Evolutionary conservation across 768 basidiomycete species (phyloP).

Genomic region (Xerocomus spinulosus): DNA sequence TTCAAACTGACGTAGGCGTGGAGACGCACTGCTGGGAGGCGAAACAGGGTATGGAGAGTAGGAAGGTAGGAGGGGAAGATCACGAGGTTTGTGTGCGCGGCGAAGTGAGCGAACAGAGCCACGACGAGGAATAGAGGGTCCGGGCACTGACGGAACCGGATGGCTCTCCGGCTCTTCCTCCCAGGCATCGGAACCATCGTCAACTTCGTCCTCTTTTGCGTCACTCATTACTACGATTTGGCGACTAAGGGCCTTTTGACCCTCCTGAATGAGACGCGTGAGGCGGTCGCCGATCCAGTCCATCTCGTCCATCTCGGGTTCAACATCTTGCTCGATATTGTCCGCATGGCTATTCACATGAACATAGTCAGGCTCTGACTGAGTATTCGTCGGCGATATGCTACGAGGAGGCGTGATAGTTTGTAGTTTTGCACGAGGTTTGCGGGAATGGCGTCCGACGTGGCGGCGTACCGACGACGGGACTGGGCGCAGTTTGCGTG

Average conservation of each 20-base stretch:
- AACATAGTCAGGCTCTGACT: constrained; percentile 43
- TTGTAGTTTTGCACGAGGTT: constrained; percentile 24
- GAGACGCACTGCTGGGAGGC: constrained; percentile 30
- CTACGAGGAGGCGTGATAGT: constrained; percentile 26
- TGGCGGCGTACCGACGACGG: constrained; percentile 32
- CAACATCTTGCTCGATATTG: constrained; percentile 34
- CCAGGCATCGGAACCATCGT: constrained; percentile 74
- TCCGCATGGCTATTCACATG: constrained; percentile 28
- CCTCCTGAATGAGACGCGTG: constrained; percentile 67
- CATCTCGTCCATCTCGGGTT: constrained; percentile 54
- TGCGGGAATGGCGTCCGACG: constrained; percentile 34
- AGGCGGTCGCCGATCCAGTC: constrained; percentile 79
- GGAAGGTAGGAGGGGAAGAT: constrained; percentile 28
- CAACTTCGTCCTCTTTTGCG: constrained; percentile 66
- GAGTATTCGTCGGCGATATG: constrained; percentile 23
- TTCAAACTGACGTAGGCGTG: constrained; percentile 33
- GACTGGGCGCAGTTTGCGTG: constrained; percentile 35
- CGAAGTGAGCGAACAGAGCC: constrained; percentile 27
- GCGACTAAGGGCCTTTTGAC: constrained; percentile 68
- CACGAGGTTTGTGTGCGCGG: constrained; percentile 18
- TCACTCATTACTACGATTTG: constrained; percentile 80
- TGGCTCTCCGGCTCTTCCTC: constrained; percentile 50
- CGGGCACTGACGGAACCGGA: not conserved
- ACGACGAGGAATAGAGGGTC: constrained; percentile 23
- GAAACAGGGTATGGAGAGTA: constrained; percentile 23